Conservation (phyloP, 2,329 filamentous ascomycete genomes). For the Xylaria sp. region DNA sequence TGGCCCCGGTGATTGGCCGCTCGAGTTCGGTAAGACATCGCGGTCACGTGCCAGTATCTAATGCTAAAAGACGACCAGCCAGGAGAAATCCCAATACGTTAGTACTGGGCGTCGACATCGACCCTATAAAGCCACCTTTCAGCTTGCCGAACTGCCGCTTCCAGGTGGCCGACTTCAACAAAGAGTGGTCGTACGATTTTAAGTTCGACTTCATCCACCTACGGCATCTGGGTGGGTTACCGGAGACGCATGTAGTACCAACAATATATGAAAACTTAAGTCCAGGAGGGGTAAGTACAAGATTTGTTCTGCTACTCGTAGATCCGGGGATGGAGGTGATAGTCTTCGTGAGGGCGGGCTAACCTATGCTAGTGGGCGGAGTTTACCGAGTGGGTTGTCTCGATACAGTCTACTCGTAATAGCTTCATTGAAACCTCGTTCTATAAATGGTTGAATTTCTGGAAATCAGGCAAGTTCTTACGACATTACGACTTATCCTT, state of each 20-base stretch:
- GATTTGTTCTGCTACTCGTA: conserved; percentile 28
- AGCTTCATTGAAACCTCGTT: conserved; percentile 48
- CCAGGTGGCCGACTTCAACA: conserved; percentile 44
- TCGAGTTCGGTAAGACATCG: conserved; percentile 37
- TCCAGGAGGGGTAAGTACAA: conserved; percentile 46
- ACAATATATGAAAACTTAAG: conserved; percentile 49
- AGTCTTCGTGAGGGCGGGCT: conserved; percentile 25
- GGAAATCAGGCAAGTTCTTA: conserved; percentile 38
- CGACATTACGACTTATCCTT: not conserved
- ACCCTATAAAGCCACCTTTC: conserved; percentile 42
- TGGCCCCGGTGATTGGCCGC: conserved; percentile 47
- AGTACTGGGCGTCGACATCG: conserved; percentile 49
- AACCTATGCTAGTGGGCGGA: conserved; percentile 45
- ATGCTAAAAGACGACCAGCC: conserved; percentile 27
- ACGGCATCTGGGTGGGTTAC: conserved; percentile 45
- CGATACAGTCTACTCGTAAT: conserved; percentile 49
- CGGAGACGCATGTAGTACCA: conserved; percentile 42
- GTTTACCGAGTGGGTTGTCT: conserved; percentile 51
- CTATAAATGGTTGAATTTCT: conserved; percentile 47
- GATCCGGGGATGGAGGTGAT: conserved; percentile 36
- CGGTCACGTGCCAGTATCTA: not conserved
- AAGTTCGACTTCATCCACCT: conserved; percentile 50
- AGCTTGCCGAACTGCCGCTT: conserved; percentile 48
- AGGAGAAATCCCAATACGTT: conserved; percentile 41
- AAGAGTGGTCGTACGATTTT: conserved; percentile 42